phyloP scores from a whole-genome alignment of 1,139 yeast genomes.

The Pichia sp. region DNA sequence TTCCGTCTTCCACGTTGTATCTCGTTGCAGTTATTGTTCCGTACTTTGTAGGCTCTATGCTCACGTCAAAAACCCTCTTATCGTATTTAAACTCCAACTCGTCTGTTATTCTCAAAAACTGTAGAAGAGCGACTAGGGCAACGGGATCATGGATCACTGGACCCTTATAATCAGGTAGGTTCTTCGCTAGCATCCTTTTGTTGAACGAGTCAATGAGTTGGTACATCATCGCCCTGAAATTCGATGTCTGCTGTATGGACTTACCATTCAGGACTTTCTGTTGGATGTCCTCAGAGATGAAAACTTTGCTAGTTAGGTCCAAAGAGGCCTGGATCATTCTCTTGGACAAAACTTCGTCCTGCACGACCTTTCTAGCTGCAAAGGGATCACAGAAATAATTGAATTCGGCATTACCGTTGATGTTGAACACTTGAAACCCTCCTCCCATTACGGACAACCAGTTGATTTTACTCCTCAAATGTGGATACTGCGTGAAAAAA shows the following conservation, averaged over 20 bases:
- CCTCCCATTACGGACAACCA: slow-evolving; percentile 76
- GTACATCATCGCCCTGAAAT: slow-evolving; percentile 49
- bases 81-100: slow-evolving; percentile 35
- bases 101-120: slow-evolving; percentile 36
- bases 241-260: slow-evolving; percentile 33
- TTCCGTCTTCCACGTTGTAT: slow-evolving; percentile 40
- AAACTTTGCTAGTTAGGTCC: slow-evolving; percentile 66
- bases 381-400: slow-evolving; percentile 73
- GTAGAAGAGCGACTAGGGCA: slow-evolving; percentile 58
- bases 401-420: slow-evolving; percentile 67
- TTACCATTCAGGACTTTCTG: slow-evolving; percentile 33
- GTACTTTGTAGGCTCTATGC: slow-evolving; percentile 34
- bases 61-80: slow-evolving; percentile 34
- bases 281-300: slow-evolving; percentile 50
- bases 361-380: slow-evolving; percentile 60
- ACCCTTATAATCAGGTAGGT: slow-evolving; percentile 47
- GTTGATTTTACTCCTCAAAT: slow-evolving; percentile 43
- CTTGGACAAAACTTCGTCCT: slow-evolving; percentile 41
- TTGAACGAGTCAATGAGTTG: slow-evolving; percentile 55
- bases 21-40: slow-evolving; percentile 19
- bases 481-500: slow-evolving; percentile 51
- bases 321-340: slow-evolving; percentile 61
- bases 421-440: slow-evolving; percentile 47
- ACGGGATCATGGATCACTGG: slow-evolving; percentile 84
- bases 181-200: slow-evolving; percentile 41